Evolutionary conservation across 176 grass and related monocot species (phyloP).

Genomic region (Eragrostis nindensis): DNA sequence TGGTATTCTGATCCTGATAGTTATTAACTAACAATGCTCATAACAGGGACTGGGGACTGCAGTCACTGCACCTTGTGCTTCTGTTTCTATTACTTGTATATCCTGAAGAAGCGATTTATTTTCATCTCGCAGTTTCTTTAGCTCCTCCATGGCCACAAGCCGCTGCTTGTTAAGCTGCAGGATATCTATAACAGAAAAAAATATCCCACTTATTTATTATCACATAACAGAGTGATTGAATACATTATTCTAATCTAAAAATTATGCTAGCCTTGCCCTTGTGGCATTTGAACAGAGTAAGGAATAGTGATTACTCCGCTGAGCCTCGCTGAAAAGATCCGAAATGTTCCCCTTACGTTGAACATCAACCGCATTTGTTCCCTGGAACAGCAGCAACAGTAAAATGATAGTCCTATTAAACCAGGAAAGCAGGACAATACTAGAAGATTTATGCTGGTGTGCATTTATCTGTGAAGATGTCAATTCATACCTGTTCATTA

Average conservation of each 20-base stretch:
- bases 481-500: constrained; percentile 25
- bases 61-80: constrained; percentile 22
- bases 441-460: background rate
- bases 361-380: background rate
- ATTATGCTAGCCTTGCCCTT: background rate
- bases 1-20: background rate
- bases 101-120: constrained; percentile 44
- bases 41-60: background rate
- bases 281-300: background rate
- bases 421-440: background rate
- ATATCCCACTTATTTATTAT: background rate
- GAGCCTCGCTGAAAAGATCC: constrained; percentile 42
- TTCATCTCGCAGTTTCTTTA: constrained; percentile 50
- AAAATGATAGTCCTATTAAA: background rate
- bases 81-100: constrained; percentile 44
- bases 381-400: constrained; percentile 10
- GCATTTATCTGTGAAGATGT: background rate
- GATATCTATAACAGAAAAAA: constrained; percentile 52
- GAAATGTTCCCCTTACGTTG: constrained; percentile 23
- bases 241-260: background rate
- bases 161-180: constrained; percentile 57
- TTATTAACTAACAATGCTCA: background rate
- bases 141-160: constrained; percentile 49
- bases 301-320: constrained; percentile 17
- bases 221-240: background rate